These are phyloP conservation scores for Pestalotiopsis sp. DNA, from an alignment of 2,329 filamentous ascomycete species.

Conservation along the genomic window DNA sequence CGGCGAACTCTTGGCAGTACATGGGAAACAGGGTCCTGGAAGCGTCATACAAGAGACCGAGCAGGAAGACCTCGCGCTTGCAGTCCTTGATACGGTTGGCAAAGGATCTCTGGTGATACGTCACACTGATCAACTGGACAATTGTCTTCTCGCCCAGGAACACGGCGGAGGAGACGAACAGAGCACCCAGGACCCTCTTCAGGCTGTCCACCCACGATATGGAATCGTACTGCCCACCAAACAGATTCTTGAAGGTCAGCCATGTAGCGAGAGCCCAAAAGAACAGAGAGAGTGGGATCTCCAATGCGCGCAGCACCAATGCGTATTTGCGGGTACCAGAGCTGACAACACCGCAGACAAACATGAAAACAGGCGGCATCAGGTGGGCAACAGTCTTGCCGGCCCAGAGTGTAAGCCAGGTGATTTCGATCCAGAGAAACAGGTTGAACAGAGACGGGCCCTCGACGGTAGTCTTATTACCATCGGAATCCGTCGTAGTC, in stretches of 20 bases:
- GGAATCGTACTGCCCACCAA: constrained; percentile 33
- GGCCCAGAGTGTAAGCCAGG: constrained; percentile 69
- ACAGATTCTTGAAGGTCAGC: constrained; percentile 62
- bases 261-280: constrained; percentile 67
- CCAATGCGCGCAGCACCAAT: constrained; percentile 62
- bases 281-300: constrained; percentile 68
- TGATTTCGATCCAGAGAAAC: constrained; percentile 69
- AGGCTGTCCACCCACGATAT: constrained; percentile 60
- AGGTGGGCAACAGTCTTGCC: constrained; percentile 66
- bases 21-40: constrained; percentile 87
- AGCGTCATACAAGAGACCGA: constrained; percentile 87
- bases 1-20: constrained; percentile 86
- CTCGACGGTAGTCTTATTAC: constrained; percentile 17
- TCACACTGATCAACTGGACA: constrained; percentile 82
- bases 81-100: constrained; percentile 83
- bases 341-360: constrained; percentile 69
- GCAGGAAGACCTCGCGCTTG: constrained; percentile 80
- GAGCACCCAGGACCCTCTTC: constrained; percentile 65
- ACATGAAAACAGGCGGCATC: constrained; percentile 65
- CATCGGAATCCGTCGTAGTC: constrained; percentile 20
- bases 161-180: constrained; percentile 69
- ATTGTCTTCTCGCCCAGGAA: constrained; percentile 77
- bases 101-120: constrained; percentile 84
- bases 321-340: constrained; percentile 72
- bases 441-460: constrained; percentile 60